Evolutionary conservation across 2,329 filamentous ascomycete genomes (phyloP), one percentile per base, ranked within the genome.

Genomic region (Teratosphaeria viscida): DNA sequence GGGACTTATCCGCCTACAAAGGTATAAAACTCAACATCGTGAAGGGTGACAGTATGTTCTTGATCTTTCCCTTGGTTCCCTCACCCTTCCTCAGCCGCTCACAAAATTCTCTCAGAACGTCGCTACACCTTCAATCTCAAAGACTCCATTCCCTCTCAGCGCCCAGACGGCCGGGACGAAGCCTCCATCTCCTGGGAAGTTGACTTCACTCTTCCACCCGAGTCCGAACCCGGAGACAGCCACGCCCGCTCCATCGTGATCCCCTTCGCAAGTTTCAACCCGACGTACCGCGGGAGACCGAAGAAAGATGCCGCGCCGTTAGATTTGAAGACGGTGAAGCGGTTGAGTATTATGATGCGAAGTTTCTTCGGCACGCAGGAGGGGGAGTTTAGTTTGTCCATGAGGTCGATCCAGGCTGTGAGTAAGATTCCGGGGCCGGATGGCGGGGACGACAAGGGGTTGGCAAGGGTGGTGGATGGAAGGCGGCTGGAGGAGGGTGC

Each of bases 301-400:
- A 80, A 82, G 69, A 74, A 80, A 19, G 84, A 87, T 73, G 82
- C 82, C 0, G 72, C 78, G 59, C 78, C 81, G 5, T 71, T 94
- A 65, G 77, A 90, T 65, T 67, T 81, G 63, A 77, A 76, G 55
- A 76, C 77, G 52, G 77, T 94, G 47, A 87, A 82, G 73, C 79
- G 87, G 54, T 76, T 92, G 34, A 86, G 85, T 56, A 78, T 94
- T 61, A 92, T 94, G 89, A 88, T 88, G 79, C 77, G 90, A 65
- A 90, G 88, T 72, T 91, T 90, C 76, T 92, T 92, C 65, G 88
- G 85, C 8, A 74, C 81, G 0, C 88, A 92, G 72, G 77, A 88
- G 62, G 89, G 89, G 2, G 77, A 83, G 3, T 91, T 91, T 65
- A 78, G 76, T 2, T 70, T 88, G 4, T 75, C 78, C 1, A 72